These are phyloP conservation scores for Trametes sp. DNA, from an alignment of 1,284 basidiomycete species.

Conservation along the genomic window DNA sequence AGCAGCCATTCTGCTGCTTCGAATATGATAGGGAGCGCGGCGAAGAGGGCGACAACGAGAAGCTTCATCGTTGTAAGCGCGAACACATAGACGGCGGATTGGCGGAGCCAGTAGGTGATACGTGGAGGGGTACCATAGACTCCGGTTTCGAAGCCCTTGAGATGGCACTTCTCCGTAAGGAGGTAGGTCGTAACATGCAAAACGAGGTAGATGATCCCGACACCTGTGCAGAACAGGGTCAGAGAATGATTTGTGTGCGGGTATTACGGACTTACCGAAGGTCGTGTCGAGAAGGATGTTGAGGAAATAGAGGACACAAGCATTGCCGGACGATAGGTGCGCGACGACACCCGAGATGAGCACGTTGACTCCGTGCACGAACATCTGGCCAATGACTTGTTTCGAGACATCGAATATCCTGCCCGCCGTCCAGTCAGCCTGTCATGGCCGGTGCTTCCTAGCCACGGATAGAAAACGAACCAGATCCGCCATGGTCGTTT, in stretches of 20 bases:
- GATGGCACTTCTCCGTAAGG: slow-evolving; percentile 67
- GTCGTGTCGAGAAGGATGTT: slow-evolving; percentile 97
- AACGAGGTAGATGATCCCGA: slow-evolving; percentile 84
- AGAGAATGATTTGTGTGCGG: background rate
- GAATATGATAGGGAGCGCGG: slow-evolving; percentile 76
- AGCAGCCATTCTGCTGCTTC: slow-evolving; percentile 84
- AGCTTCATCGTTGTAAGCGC: slow-evolving; percentile 92
- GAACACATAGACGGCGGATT: slow-evolving; percentile 87
- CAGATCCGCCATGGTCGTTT: slow-evolving; percentile 95
- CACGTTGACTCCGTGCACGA: slow-evolving; percentile 89
- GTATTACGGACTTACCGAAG: slow-evolving; percentile 62
- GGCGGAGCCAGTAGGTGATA: slow-evolving; percentile 78
- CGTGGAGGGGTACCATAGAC: slow-evolving; percentile 87
- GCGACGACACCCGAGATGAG: slow-evolving; percentile 80
- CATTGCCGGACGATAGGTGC: slow-evolving; percentile 74
- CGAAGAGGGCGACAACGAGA: slow-evolving; percentile 79
- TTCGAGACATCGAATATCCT: slow-evolving; percentile 92
- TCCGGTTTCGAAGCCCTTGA: slow-evolving; percentile 87
- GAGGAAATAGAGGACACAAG: slow-evolving; percentile 92
- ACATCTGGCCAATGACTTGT: slow-evolving; percentile 91
- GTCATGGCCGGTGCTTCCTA: background rate
- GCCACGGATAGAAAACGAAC: slow-evolving; percentile 50
- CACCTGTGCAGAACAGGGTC: slow-evolving; percentile 56
- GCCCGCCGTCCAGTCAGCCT: slow-evolving; percentile 5
- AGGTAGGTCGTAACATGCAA: slow-evolving; percentile 77